Conservation (phyloP, 768 basidiomycete species). For the Mycena albidolilacea region DNA sequence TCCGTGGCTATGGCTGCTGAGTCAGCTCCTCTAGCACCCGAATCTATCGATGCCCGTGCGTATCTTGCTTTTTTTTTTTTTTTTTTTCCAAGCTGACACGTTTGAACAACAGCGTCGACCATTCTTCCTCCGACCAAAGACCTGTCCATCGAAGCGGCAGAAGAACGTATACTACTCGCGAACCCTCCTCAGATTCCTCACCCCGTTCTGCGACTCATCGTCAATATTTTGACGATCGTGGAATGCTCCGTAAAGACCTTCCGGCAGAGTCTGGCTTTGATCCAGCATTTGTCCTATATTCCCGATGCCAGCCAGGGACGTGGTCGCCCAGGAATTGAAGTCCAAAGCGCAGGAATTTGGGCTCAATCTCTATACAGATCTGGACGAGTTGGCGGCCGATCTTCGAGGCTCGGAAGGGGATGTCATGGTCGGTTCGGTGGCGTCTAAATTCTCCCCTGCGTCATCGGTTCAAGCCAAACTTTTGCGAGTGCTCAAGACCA, state of each 20-base stretch:
- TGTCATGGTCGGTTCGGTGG: slow-evolving; percentile 74
- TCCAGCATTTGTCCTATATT: slow-evolving; percentile 92
- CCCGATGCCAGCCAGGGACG: slow-evolving; percentile 91
- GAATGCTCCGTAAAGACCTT: slow-evolving; percentile 97
- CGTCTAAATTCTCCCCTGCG: slow-evolving; percentile 93
- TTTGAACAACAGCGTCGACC: slow-evolving; percentile 13
- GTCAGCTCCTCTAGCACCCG: not conserved
- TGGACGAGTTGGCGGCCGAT: slow-evolving; percentile 80
- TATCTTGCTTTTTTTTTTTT: not conserved
- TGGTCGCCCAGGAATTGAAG: slow-evolving; percentile 90
- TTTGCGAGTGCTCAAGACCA: slow-evolving; percentile 93
- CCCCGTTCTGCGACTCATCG: slow-evolving; percentile 88
- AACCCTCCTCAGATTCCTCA: slow-evolving; percentile 90
- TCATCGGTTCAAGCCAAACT: slow-evolving; percentile 98
- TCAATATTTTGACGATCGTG: slow-evolving; percentile 97
- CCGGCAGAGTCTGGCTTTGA: slow-evolving; percentile 91
- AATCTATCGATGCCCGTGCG: slow-evolving; percentile 17
- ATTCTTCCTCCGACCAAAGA: slow-evolving; percentile 36
- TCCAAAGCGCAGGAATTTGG: slow-evolving; percentile 92
- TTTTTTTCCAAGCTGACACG: slow-evolving; percentile 7
- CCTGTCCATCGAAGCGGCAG: slow-evolving; percentile 53
- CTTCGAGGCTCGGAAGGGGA: slow-evolving; percentile 71
- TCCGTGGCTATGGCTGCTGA: slow-evolving; percentile 3
- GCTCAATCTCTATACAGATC: slow-evolving; percentile 77
- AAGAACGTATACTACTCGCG: slow-evolving; percentile 70